phyloP scores from a whole-genome alignment of 805 yeast species.

The Cyberlindnera bimundalis region DNA sequence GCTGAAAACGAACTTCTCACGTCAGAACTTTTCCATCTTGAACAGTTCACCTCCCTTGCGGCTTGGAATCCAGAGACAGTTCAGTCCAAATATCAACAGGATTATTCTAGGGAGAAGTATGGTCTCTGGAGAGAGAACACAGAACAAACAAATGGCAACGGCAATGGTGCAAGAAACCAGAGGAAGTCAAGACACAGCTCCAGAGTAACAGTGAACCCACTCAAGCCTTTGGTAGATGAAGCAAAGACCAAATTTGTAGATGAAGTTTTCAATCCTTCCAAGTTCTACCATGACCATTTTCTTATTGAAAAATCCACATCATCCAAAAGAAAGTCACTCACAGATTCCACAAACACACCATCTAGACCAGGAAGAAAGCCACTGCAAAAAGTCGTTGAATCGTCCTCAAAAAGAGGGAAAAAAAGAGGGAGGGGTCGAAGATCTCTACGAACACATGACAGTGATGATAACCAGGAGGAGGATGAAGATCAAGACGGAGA shows the following conservation, averaged over 20 bases:
- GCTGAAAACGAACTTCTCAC: slow-evolving; percentile 41
- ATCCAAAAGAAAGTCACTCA: background rate
- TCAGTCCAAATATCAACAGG: slow-evolving; percentile 33
- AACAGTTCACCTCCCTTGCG: slow-evolving; percentile 56
- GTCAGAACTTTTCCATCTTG: slow-evolving; percentile 62
- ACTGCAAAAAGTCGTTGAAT: no score
- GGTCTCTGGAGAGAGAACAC: slow-evolving; percentile 32
- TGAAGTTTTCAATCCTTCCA: slow-evolving; percentile 22
- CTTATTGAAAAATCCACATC: slow-evolving; percentile 7
- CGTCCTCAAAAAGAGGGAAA: background rate
- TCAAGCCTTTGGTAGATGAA: slow-evolving; percentile 16
- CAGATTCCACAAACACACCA: background rate
- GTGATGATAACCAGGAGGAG: slow-evolving; percentile 7
- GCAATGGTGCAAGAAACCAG: slow-evolving; percentile 2
- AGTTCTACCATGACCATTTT: slow-evolving; percentile 23
- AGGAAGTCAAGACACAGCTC: slow-evolving; percentile 26
- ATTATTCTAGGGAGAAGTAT: slow-evolving; percentile 29
- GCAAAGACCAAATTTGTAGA: slow-evolving; percentile 11
- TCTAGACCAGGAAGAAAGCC: background rate
- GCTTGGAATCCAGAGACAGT: slow-evolving; percentile 56
- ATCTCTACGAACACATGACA: background rate
- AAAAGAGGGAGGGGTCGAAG: background rate
- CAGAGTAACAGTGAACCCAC: slow-evolving; percentile 20
- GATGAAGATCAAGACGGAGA: slow-evolving; percentile 5
- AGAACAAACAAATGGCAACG: slow-evolving; percentile 5